phyloP scores from a whole-genome alignment of 805 yeast species.

The Pichia sporocuriosa region DNA sequence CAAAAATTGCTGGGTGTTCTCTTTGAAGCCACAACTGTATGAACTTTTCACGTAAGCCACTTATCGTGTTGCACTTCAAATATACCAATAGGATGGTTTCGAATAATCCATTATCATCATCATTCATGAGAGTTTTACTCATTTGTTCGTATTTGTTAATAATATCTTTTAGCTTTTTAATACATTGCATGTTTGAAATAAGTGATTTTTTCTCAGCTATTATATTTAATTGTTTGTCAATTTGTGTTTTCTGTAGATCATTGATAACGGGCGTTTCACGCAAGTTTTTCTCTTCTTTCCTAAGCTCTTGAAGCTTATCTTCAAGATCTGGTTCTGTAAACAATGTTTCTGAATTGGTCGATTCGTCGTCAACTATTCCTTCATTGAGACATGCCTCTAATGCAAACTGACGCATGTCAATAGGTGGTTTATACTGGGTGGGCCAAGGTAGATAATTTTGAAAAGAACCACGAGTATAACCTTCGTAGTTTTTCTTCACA shows the following conservation, averaged over 20 bases:
- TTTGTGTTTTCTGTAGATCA: conserved; percentile 22
- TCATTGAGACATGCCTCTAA: conserved; percentile 24
- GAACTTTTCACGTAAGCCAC: conserved; percentile 37
- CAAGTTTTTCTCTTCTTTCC: conserved; percentile 21
- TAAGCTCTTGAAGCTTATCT: conserved; percentile 20
- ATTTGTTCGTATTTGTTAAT: conserved; percentile 8
- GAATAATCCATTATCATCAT: conserved; percentile 20
- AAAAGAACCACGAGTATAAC: conserved; percentile 51
- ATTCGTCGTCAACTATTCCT: conserved; percentile 30
- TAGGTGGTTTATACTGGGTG: conserved; percentile 65
- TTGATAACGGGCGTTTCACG: conserved; percentile 25
- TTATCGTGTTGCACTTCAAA: conserved; percentile 23
- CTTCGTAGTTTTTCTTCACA: conserved; percentile 51
- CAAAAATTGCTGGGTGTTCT: conserved; percentile 28
- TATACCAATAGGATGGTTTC: conserved; percentile 37
- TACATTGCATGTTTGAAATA: conserved; percentile 27
- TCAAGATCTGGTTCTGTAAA: not conserved
- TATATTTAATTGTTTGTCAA: conserved; percentile 19
- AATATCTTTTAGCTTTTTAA: conserved; percentile 18
- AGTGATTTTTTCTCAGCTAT: conserved; percentile 24
- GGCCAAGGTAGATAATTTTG: conserved; percentile 57
- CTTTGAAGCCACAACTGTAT: conserved; percentile 29
- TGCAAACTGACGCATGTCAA: conserved; percentile 34
- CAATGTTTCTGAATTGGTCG: conserved; percentile 22
- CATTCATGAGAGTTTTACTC: not conserved